Evolutionary conservation across 192 early-diverging fungal species (phyloP).

Genomic region (Allomyces macrogynus): DNA sequence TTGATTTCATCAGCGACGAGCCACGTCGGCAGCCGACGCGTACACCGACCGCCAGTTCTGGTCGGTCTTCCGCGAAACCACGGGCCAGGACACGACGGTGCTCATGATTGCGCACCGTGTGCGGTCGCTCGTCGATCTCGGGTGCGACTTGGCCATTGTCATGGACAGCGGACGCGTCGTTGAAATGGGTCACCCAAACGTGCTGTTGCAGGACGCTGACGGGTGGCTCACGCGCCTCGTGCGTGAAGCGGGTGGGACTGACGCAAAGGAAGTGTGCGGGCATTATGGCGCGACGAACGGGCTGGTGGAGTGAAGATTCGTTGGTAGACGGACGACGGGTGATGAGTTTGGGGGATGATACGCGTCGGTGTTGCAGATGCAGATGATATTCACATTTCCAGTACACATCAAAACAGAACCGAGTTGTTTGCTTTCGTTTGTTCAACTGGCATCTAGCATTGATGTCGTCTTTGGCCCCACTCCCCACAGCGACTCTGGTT

Average conservation of each 20-base stretch:
- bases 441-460: no score
- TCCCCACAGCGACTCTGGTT: no score
- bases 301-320: no score
- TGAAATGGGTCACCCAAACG: not conserved
- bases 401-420: no score
- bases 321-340: no score
- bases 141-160: not conserved
- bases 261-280: not conserved
- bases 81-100: not conserved
- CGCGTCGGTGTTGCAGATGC: no score
- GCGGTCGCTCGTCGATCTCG: not conserved
- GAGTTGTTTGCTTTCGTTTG: no score
- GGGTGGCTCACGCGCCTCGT: not conserved
- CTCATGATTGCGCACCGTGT: slow-evolving; percentile 1
- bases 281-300: not conserved
- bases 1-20: not conserved
- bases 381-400: no score
- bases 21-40: not conserved
- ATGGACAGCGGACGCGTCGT: not conserved
- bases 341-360: no score
- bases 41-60: not conserved
- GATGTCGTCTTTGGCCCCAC: no score
- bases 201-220: not conserved
- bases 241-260: not conserved
- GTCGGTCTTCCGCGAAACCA: not conserved